Evolutionary conservation across 179 eudicot genomes (phyloP).

Genomic region (Corrigiola litoralis): DNA sequence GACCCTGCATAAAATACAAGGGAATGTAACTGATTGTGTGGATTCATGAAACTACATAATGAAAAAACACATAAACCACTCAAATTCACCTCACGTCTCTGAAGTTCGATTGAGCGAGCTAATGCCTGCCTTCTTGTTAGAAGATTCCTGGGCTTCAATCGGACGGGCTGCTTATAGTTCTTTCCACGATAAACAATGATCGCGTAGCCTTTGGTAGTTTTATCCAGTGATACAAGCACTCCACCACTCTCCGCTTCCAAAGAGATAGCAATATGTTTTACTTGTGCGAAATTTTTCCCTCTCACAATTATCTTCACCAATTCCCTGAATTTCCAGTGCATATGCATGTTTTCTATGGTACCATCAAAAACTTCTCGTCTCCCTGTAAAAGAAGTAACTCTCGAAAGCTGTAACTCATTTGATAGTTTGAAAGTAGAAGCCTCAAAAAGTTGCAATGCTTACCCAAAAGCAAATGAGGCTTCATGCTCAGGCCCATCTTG

Average conservation of each 20-base stretch:
- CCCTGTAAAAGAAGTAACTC: slow-evolving; percentile 35
- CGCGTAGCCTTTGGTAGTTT: slow-evolving; percentile 66
- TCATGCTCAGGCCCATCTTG: slow-evolving; percentile 94
- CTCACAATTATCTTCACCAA: slow-evolving; percentile 73
- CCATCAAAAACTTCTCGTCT: slow-evolving; percentile 82
- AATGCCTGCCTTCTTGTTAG: slow-evolving; percentile 87
- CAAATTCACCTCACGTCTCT: slow-evolving; percentile 72
- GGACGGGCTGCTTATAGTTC: slow-evolving; percentile 69
- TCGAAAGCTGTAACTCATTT: neutral
- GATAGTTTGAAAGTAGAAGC: neutral
- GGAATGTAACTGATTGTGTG: neutral
- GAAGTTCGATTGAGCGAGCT: slow-evolving; percentile 88
- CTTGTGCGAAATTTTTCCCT: slow-evolving; percentile 48
- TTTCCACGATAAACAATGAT: slow-evolving; percentile 85
- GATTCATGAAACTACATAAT: neutral
- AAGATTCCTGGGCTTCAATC: slow-evolving; percentile 66
- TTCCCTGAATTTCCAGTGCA: slow-evolving; percentile 91
- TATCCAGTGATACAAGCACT: slow-evolving; percentile 71
- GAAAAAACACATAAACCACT: neutral
- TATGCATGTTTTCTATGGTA: slow-evolving; percentile 80
- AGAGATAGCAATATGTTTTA: slow-evolving; percentile 70
- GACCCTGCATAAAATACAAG: slow-evolving; percentile 46
- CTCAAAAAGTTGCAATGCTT: slow-evolving; percentile 20
- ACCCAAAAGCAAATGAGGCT: slow-evolving; percentile 81
- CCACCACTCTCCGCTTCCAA: slow-evolving; percentile 94